Conservation (phyloP, 2,329 filamentous ascomycete species). For the Neofusicoccum parvum region DNA sequence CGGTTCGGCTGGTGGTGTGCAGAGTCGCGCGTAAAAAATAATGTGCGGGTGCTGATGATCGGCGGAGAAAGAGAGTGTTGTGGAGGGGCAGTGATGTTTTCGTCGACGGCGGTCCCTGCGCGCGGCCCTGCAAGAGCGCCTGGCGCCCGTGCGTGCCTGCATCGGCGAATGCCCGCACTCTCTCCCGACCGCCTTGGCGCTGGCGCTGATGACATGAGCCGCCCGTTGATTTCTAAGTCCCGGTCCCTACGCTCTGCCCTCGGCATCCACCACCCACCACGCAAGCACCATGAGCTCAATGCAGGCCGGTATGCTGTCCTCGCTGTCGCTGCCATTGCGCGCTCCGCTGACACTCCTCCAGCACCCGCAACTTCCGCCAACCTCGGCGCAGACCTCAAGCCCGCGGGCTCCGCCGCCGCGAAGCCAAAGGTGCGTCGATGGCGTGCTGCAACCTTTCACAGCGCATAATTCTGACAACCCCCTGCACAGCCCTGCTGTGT, state of each 20-base stretch:
- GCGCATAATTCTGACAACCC: conserved; percentile 11
- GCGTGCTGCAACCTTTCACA: conserved; percentile 3
- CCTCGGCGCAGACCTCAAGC: conserved; percentile 49
- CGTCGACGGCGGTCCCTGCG: neutral
- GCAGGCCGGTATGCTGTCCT: conserved; percentile 27
- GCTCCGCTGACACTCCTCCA: neutral
- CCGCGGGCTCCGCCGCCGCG: conserved; percentile 38
- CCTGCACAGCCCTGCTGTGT: conserved; percentile 84
- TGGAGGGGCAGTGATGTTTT: conserved; percentile 22
- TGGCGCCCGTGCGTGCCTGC: neutral
- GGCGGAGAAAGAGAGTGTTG: conserved; percentile 13
- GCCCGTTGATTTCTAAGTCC: conserved; percentile 14
- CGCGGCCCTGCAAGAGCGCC: conserved; percentile 12
- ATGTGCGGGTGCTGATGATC: conserved; percentile 3
- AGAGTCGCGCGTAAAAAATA: conserved; percentile 14
- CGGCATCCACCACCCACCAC: neutral
- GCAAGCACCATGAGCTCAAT: conserved; percentile 35
- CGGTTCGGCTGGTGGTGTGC: neutral
- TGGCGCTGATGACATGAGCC: conserved; percentile 18
- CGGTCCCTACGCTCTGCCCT: neutral
- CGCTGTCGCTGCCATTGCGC: neutral
- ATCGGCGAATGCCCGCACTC: neutral
- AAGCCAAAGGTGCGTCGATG: conserved; percentile 46
- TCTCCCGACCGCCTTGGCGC: conserved; percentile 8
- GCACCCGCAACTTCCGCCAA: conserved; percentile 38